Percentiles rank a stretch among this genome's conserved stretches.
Conservation (phyloP, 2,329 filamentous ascomycete species). For the Sarocladiaceae sp. region DNA sequence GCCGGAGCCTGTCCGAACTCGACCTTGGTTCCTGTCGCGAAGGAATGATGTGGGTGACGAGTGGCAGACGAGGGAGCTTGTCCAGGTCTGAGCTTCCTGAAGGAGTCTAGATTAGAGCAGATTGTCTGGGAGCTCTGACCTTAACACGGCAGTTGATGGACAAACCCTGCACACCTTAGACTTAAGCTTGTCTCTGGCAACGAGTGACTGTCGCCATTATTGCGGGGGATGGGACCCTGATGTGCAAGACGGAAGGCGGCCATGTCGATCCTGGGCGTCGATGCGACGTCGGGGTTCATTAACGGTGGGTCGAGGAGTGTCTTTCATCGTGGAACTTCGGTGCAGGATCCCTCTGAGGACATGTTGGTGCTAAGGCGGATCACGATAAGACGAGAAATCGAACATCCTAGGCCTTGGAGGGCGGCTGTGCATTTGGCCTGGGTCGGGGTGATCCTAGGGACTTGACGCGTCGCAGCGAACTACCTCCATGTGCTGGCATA, state of each 20-base stretch:
- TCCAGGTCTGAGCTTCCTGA: neutral
- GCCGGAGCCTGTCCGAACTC: neutral
- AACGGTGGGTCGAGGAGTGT: neutral
- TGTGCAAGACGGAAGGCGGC: neutral
- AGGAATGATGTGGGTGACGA: neutral
- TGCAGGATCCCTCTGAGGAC: neutral
- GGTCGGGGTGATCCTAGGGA: no score
- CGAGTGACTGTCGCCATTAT: neutral
- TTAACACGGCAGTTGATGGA: neutral
- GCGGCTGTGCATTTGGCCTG: no score
- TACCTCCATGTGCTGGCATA: neutral
- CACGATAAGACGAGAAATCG: no score
- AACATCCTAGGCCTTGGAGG: no score
- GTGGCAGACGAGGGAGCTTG: neutral
- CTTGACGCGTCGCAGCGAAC: no score
- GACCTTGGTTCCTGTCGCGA: neutral
- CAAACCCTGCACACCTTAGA: neutral
- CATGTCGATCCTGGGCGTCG: neutral
- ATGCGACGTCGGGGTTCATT: neutral
- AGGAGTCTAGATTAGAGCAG: neutral
- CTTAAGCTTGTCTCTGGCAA: neutral
- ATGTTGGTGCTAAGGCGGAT: no score
- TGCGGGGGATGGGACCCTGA: slow-evolving; percentile 3
- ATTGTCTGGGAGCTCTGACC: neutral
- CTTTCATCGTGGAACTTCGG: neutral